Base-by-base conservation (phyloP, 371 early-diverging fungal species). In the Lichtheimia hyalospora region DNA sequence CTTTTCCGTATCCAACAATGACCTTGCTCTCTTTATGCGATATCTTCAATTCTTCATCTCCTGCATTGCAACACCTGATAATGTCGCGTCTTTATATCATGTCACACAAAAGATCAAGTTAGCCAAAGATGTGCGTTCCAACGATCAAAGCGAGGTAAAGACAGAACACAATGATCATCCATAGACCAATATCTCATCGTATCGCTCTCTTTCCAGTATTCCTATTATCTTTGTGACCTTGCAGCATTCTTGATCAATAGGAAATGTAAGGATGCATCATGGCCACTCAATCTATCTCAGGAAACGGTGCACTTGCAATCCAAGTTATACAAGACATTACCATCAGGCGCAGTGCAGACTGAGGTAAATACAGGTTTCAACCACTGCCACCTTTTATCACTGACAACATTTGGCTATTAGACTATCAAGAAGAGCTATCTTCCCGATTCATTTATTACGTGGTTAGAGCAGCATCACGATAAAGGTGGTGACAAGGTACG, bases 11-110 rank as follows among this genome's bases (percentile, higher is more conserved):
- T 73, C 86, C 25, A 49, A 63, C 1, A 80, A 84, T 1, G 85
- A 87, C 60, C 82, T 95, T 16, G 69, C 71, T 18, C 24, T 64
- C 0, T 71, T 74, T 58, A 46, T 68, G 3, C 69, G 61, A 12
- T 97, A 96, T 69, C 78, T 97, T 34, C 87, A 92, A 51, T 96
- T 94, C 66, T 96, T 83, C 67, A 61, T 96, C 21, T 85, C 84
- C 24, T 81, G 88, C 24, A 85, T 95, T 61, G 93, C 87, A 18
- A 88, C 78, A 8, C 66, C 88, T 3, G 92, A 93, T 21, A 98
- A 96, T 66, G 86, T 92, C 0, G 91, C 96, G 0, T 84, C 89
- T 61, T 68, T 96, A 18, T 96, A 87, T 63, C 83, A 89, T 63
- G 74, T 89, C 46, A 87, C 84, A 2, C 82, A 88, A 21, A 83